These are phyloP conservation scores for Warburgia ugandensis DNA, from an alignment of 164 flowering plant genomes.

Conservation along the genomic window DNA sequence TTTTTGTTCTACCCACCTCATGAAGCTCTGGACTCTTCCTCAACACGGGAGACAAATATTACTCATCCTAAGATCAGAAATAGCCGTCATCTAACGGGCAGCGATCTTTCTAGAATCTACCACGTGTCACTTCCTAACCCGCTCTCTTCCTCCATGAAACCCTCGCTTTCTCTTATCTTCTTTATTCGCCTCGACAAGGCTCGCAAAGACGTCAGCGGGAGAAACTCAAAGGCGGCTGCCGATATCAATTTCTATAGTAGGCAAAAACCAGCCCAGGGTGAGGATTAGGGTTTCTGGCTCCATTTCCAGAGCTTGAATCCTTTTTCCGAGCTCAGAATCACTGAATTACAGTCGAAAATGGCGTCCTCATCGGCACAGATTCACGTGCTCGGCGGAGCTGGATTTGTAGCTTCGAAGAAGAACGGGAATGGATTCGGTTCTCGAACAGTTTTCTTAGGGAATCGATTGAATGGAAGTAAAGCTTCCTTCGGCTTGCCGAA, in stretches of 20 bases:
- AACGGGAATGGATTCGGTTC: constrained; percentile 2
- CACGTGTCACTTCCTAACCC: background rate
- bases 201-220: too few relatives aligned
- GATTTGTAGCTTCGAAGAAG: constrained; percentile 14
- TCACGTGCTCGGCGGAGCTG: constrained; percentile 27
- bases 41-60: background rate
- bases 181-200: background rate
- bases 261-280: background rate
- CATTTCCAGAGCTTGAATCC: background rate
- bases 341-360: constrained; percentile 16
- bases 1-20: constrained; percentile 1
- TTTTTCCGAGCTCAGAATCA: background rate
- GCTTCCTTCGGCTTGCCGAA: constrained; percentile 13
- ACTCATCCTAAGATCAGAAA: background rate
- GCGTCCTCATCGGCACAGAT: constrained; percentile 40
- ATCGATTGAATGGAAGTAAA: constrained; percentile 15
- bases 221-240: too few relatives aligned
- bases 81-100: constrained; percentile 1
- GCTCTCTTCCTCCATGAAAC: background rate
- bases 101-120: constrained; percentile 4
- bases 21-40: background rate
- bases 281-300: background rate
- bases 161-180: constrained; percentile 2
- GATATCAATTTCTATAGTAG: too few relatives aligned
- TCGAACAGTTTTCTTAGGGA: constrained; percentile 31